Evolutionary conservation across 2,329 filamentous ascomycete genomes (phyloP), one percentile per base, ranked within the genome.

Genomic region (Botrytis medusae): DNA sequence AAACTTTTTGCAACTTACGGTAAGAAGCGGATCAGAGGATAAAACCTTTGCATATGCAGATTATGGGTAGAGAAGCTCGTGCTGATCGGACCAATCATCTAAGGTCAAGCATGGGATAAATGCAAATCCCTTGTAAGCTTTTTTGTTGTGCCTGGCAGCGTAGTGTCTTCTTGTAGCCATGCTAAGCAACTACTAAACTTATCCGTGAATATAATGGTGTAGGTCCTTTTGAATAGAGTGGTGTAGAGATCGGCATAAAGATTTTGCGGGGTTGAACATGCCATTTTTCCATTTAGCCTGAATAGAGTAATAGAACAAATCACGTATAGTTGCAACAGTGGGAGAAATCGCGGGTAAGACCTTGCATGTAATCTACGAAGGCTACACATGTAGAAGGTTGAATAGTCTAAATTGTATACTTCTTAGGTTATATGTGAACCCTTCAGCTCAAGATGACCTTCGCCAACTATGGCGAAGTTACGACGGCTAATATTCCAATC

Each of bases 221-320:
- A 71, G 59, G 37, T 42, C 18, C 12, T 48, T 42, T 51, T 25
- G 12, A n/a, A 25, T 40, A 64, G 40, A 61, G 59, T 25, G 59
- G 71, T 76, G 75, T 74, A 75, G 76, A 76, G 75, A 46, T 73
- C 76, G 76, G 75, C 60, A 76, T 71, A 77, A 74, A n/a, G 69
- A 77, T 78, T 71, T 77, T 74, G 78, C 78, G 77, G 78, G 77
- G 76, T 77, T 76, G 32, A 46, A 64, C 25, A n/a, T 63, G 64
- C n/a, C 37, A 51, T 29, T 44, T 59, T 69, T 60, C 73, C 48
- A 73, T 78, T 79, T 74, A 79, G 78, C 75, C 77, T 79, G 71
- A 79, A 77, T 25, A 22, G n/a, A 70, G 57, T 48, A 29, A 34
- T 20, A 29, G 34, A n/a, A 42, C 37, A 68, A 68, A 57, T 57